phyloP scores from a whole-genome alignment of 1,139 yeast genomes.

The Diutina siamensis region DNA sequence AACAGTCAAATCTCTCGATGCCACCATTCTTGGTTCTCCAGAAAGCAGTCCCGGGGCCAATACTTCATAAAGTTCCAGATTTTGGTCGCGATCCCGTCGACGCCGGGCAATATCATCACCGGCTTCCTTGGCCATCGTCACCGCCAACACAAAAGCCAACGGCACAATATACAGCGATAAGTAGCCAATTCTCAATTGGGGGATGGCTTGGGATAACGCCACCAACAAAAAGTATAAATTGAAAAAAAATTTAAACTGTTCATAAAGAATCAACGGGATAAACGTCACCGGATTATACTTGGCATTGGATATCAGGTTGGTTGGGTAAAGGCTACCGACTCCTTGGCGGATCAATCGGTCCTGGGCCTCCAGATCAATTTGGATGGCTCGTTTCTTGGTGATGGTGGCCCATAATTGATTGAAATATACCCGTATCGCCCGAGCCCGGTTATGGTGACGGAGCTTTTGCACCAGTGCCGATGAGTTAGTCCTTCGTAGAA shows the following conservation, averaged over 20 bases:
- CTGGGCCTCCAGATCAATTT: constrained; percentile 13
- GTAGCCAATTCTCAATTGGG: constrained; percentile 85
- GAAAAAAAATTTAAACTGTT: constrained; percentile 94
- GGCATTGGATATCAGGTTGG: constrained; percentile 87
- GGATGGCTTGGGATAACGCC: constrained; percentile 89
- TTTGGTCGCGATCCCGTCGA: constrained; percentile 81
- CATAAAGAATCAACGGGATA: constrained; percentile 79
- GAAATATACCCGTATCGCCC: neutral
- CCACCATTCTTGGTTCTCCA: constrained; percentile 27
- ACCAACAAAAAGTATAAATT: constrained; percentile 85
- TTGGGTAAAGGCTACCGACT: constrained; percentile 30
- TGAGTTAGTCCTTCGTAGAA: constrained; percentile 13
- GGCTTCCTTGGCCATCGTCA: constrained; percentile 94
- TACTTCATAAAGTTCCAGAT: constrained; percentile 71
- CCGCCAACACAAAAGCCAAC: constrained; percentile 78
- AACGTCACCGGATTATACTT: constrained; percentile 85
- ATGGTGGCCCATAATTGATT: neutral
- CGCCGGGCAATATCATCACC: constrained; percentile 87
- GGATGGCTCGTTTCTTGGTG: neutral
- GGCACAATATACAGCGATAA: constrained; percentile 90
- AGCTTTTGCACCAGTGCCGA: constrained; percentile 7
- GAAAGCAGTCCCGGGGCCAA: constrained; percentile 28
- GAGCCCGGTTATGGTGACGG: neutral
- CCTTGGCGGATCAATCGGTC: neutral
- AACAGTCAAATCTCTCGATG: constrained; percentile 61